phyloP scores from a whole-genome alignment of 139 green algal genomes.

The Pseudopediastrum boryanum region DNA sequence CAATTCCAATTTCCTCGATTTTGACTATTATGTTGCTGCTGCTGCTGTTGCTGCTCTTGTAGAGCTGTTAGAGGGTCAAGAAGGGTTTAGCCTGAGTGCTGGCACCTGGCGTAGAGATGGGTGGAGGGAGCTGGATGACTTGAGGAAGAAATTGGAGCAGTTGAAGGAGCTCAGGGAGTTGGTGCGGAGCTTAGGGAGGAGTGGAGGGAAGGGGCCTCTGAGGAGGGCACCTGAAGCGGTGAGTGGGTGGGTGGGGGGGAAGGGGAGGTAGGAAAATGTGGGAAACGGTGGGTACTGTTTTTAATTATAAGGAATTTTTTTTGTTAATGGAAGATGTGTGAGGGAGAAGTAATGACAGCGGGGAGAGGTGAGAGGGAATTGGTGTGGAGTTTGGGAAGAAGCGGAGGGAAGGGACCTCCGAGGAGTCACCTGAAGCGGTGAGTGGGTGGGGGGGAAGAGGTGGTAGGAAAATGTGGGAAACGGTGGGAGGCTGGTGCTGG shows the following conservation, averaged over 20 bases:
- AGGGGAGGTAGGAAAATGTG: too few species aligned
- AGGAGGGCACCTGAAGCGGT: constrained; percentile 57
- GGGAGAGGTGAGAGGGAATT: too few species aligned
- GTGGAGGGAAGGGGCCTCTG: constrained; percentile 86
- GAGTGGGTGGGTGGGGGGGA: not conserved
- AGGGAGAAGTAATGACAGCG: too few species aligned
- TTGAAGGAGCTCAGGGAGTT: constrained; percentile 87
- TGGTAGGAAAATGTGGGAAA: too few species aligned
- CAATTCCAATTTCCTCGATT: too few species aligned
- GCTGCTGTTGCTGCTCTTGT: too few species aligned
- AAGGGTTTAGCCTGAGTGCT: constrained; percentile 73
- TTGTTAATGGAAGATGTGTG: too few species aligned
- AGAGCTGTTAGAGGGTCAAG: constrained; percentile 67
- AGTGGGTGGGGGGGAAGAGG: too few species aligned
- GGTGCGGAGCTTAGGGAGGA: constrained; percentile 78
- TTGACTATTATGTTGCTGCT: too few species aligned
- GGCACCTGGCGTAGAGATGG: constrained; percentile 77
- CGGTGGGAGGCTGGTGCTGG: too few species aligned
- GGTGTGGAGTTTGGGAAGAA: constrained; percentile 78
- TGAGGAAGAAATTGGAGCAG: constrained; percentile 80
- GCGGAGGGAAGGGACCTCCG: constrained; percentile 86
- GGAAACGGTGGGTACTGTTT: too few species aligned
- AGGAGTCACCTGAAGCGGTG: constrained; percentile 54
- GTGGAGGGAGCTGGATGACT: constrained; percentile 78
- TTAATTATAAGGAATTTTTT: too few species aligned